Evolutionary conservation across 495 filamentous ascomycete species (phyloP), one percentile per base, ranked within the genome.

Genomic region (Penicillium psychrofluorescens): DNA sequence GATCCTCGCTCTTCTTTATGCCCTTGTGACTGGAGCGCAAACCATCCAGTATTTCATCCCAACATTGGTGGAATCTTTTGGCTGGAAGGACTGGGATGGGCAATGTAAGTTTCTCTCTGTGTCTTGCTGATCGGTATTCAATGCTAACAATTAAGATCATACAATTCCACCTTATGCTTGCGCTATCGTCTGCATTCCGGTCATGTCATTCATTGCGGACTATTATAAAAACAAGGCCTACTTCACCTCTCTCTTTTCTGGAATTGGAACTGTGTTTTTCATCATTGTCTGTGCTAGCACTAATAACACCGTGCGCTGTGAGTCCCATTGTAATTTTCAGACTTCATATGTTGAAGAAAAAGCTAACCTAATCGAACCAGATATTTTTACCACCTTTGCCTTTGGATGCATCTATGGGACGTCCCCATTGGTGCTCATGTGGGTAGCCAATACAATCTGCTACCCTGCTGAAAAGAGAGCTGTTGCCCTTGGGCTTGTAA

Each of bases 381-480:
- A 22, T 6, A 15, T 46, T 12, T 33, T 46, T 36, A 46, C 4
- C 14, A 46, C 29, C 6, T 46, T 46, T 13, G 44, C 44, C 12
- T 46, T 46, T 29, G 44, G 44, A 2, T 30, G 16, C 10, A 46
- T 46, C 12, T 46, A 46, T 10, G 44, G 36, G 8, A 30, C 11
- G 3, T 46, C 44, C 2, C 44, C 44, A 22, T 22, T 22, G 22
- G 22, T 22, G 22, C 22, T 22, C 4, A 22, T 22, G 22, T 81
- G 77, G 77, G 63, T 74, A 1, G 68, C 69, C 10, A 68, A 70
- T 41, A 75, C 72, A n/a, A 69, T 78, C 29, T 71, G 72, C 1
- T 66, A 77, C 7, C 73, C 76, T 0, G 54, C 70, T 8, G 76
- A 74, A 37, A 79, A 77, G 59, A 49, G 70, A 9, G 72, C 68